These are phyloP conservation scores for Polyporus arcularius DNA, from an alignment of 768 basidiomycete species.

Conservation along the genomic window DNA sequence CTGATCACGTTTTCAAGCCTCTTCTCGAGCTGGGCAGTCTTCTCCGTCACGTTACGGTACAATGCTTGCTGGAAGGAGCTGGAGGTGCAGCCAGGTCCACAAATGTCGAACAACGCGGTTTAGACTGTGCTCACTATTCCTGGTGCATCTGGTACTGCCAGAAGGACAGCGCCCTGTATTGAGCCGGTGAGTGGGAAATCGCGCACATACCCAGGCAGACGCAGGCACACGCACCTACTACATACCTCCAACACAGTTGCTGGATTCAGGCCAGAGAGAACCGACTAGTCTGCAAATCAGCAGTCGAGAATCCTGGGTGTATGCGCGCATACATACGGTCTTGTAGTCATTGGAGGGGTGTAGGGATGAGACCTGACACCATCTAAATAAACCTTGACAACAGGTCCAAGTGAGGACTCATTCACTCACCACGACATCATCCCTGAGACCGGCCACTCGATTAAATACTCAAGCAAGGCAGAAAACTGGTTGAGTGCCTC, in stretches of 20 bases:
- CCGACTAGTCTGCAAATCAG: constrained; percentile 54
- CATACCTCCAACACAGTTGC: constrained; percentile 80
- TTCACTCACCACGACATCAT: constrained; percentile 42
- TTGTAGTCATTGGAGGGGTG: constrained; percentile 91
- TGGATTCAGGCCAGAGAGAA: constrained; percentile 78
- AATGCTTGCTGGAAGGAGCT: constrained; percentile 87
- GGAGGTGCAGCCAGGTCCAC: background rate
- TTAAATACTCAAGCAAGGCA: background rate
- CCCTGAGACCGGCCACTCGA: constrained; percentile 10
- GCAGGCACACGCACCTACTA: constrained; percentile 50
- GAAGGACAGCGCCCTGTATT: constrained; percentile 69
- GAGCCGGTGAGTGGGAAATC: background rate
- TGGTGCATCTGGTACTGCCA: constrained; percentile 92
- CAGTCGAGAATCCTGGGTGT: constrained; percentile 16
- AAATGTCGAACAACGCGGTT: constrained; percentile 4
- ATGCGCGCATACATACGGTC: constrained; percentile 60
- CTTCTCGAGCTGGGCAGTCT: constrained; percentile 79
- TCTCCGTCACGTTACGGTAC: constrained; percentile 78
- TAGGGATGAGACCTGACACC: constrained; percentile 71
- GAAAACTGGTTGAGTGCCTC: constrained; percentile 24
- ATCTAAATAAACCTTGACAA: constrained; percentile 23
- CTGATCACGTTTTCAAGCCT: constrained; percentile 83
- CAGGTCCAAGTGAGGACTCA: constrained; percentile 45
- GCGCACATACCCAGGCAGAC: too few relatives aligned
- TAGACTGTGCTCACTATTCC: constrained; percentile 56